Base-by-base conservation (phyloP, 495 filamentous ascomycete species). In the Aspergillus baeticus region DNA sequence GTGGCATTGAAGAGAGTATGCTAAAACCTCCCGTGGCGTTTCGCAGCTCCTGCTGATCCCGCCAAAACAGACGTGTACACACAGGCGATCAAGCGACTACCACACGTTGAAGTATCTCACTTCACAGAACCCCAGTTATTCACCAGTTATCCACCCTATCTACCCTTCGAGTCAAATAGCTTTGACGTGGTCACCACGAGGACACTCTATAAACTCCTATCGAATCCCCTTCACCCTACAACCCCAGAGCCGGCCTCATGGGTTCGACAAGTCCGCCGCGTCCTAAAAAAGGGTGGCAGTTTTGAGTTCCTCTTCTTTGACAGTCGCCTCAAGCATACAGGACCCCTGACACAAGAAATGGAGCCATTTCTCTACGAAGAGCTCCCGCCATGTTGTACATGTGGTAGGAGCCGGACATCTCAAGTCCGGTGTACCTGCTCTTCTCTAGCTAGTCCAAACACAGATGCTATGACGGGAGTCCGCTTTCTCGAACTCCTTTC, bases 161-260 rank as follows among this genome's bases (percentile, higher is more conserved):
- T 50, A 15, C 46, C 29, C 13, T 50, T 50, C 18, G 18, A 11
- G 5, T 18, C 46, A 5, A 50, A 50, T 10, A 35, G 46, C 46
- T 50, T 50, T 29, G 46, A 50, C 31, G 46, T 50, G 22, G 18
- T 50, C 26, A n/a, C 46, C 23, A 18, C 46, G 35, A 50, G 46
- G 14, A 33, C 46, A 6, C 26, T 50, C 8, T 50, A 50, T 35
- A 31, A 35, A 21, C 35, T n/a, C 46, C 3, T 35, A 10, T 31
- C 46, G 13, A 35, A 35, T 29, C n/a, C 26, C 11, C 46, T 18
- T 46, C 43, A 20, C 15, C 22, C 46, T 11, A 14, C 14, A 8
- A 35, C 23, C 5, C 46, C n/a, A 10, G 23, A 10, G 46, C 46
- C 46, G 37, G 2, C 6, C 18, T 18, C 37, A 6, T 50, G 29